Evolutionary conservation across 176 grass and related monocot species (phyloP).

Genomic region (Oryza meyeriana): DNA sequence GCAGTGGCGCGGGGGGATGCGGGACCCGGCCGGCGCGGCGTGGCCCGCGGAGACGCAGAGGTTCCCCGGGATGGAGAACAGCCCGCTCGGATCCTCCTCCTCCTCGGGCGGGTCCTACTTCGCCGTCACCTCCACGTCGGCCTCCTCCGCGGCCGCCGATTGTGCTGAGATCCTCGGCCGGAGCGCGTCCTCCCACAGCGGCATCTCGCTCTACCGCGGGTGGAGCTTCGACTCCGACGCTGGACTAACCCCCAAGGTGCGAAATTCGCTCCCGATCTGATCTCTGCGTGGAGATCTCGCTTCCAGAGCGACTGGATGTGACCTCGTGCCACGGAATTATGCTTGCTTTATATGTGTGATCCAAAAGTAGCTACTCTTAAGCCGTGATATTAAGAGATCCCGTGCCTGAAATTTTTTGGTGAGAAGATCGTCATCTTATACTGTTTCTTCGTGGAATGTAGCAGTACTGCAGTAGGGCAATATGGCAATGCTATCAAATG

Average conservation of each 20-base stretch:
- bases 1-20: constrained; percentile 94
- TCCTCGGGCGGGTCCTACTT: constrained; percentile 40
- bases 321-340: constrained; percentile 16
- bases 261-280: constrained; percentile 7
- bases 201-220: constrained; percentile 80
- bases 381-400: not conserved
- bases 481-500: not conserved
- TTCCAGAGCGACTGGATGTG: not conserved
- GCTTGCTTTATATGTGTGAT: not conserved
- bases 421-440: not conserved
- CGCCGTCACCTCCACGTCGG: constrained; percentile 37
- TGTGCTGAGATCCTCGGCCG: constrained; percentile 87
- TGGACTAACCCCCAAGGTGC: constrained; percentile 63
- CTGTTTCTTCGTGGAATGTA: not conserved
- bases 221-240: constrained; percentile 78
- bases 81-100: constrained; percentile 66
- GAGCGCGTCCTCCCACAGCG: constrained; percentile 60
- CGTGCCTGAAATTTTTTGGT: not conserved
- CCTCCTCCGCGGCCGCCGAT: constrained; percentile 56
- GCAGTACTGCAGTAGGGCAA: not conserved
- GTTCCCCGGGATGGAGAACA: constrained; percentile 92
- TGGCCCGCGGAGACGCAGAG: constrained; percentile 80
- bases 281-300: not conserved
- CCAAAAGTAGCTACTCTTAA: not conserved
- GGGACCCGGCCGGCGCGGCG: constrained; percentile 60